Evolutionary conservation across 1,284 basidiomycete genomes (phyloP).

Genomic region (Ganoderma resinaceum): DNA sequence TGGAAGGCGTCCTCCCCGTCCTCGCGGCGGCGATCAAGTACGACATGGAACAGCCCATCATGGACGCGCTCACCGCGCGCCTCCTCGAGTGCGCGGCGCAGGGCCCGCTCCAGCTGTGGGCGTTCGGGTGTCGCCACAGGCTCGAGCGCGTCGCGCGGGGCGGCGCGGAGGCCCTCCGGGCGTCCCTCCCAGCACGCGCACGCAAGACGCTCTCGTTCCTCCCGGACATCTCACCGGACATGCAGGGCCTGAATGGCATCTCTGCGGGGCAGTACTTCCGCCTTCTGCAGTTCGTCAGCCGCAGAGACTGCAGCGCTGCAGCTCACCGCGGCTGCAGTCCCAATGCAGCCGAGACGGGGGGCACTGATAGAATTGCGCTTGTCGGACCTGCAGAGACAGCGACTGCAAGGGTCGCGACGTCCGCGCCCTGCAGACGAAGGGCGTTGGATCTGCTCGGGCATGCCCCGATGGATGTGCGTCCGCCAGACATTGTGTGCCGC

Average conservation of each 20-base stretch:
- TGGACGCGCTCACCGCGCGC: slow-evolving; percentile 3
- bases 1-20: slow-evolving; percentile 6
- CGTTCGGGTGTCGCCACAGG: slow-evolving; percentile 24
- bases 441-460: neutral
- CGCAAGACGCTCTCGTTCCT: neutral
- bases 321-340: neutral
- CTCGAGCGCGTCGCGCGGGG: slow-evolving; percentile 21
- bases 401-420: too few species aligned
- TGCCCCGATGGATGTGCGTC: neutral
- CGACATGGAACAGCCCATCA: slow-evolving; percentile 24
- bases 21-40: slow-evolving; percentile 29
- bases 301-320: too few species aligned
- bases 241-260: slow-evolving; percentile 13
- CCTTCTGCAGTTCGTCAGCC: slow-evolving; percentile 23
- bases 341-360: too few species aligned
- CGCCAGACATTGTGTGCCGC: neutral
- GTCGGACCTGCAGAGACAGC: neutral
- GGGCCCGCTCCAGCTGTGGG: slow-evolving; percentile 24
- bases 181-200: neutral
- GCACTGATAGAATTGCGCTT: neutral
- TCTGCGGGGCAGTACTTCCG: slow-evolving; percentile 27
- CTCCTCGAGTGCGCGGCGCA: slow-evolving; percentile 13
- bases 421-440: neutral
- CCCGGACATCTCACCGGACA: neutral
- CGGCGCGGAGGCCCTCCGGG: slow-evolving; percentile 1